Evolutionary conservation across 441 rosid genomes (phyloP).

Genomic region (Gossypium davidsonii): DNA sequence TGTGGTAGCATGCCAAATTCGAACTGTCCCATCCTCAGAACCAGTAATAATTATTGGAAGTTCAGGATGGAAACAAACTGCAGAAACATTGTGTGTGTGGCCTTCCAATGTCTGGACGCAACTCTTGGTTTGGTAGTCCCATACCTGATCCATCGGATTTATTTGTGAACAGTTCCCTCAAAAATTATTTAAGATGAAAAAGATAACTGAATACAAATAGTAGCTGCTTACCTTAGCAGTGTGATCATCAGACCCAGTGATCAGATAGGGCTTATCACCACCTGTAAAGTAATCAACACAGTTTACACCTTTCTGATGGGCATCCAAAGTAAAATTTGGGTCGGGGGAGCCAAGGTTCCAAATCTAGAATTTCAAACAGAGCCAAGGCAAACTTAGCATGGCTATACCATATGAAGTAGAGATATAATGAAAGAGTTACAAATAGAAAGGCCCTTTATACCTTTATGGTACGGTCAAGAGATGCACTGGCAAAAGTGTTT

Average conservation of each 20-base stretch:
- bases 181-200: constrained; percentile 6
- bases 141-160: constrained; percentile 36
- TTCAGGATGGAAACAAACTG: constrained; percentile 68
- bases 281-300: constrained; percentile 89
- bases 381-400: constrained; percentile 10
- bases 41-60: constrained; percentile 67
- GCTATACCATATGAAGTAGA: constrained; percentile 8
- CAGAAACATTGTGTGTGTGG: constrained; percentile 68
- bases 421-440: not conserved
- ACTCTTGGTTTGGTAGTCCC: constrained; percentile 61
- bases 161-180: constrained; percentile 15
- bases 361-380: constrained; percentile 38
- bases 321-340: constrained; percentile 88
- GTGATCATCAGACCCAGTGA: constrained; percentile 93
- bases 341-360: constrained; percentile 96
- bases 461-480: constrained; percentile 81
- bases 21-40: constrained; percentile 75
- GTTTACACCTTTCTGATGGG: constrained; percentile 90
- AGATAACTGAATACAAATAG: not conserved
- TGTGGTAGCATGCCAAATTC: constrained; percentile 64
- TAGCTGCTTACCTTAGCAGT: constrained; percentile 72
- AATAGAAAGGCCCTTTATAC: constrained; percentile 27
- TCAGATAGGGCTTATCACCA: constrained; percentile 81
- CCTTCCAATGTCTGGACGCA: constrained; percentile 71
- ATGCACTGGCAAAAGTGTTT: constrained; percentile 79